Conservation (phyloP, 345 rosid species). For the Citrus cavaleriei region DNA sequence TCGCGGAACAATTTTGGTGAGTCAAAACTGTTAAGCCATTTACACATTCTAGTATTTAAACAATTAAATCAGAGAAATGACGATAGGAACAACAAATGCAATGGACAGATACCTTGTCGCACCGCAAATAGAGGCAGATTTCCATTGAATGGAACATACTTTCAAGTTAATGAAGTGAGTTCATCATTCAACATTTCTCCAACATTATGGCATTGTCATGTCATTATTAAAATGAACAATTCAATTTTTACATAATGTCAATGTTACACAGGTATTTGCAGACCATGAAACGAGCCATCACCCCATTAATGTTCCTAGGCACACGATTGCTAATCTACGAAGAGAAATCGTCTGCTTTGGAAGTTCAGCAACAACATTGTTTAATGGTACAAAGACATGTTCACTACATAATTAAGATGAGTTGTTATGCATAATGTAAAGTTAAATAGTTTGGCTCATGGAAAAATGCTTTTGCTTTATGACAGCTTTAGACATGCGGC, state of each 20-base stretch:
- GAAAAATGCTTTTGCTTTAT: neutral
- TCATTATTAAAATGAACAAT: neutral
- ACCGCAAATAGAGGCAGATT: conserved; percentile 51
- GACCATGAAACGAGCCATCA: conserved; percentile 50
- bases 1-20: conserved; percentile 65
- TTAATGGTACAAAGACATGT: conserved; percentile 25
- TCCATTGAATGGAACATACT: conserved; percentile 80
- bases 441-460: neutral
- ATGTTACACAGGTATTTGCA: conserved; percentile 55
- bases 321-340: conserved; percentile 27
- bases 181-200: neutral
- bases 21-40: conserved; percentile 7
- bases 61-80: neutral
- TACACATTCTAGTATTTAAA: neutral
- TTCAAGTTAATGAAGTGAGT: conserved; percentile 70
- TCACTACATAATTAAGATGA: neutral
- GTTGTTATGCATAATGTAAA: neutral
- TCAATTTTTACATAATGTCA: neutral
- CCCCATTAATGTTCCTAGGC: conserved; percentile 37
- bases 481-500: conserved; percentile 6
- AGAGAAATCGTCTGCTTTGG: conserved; percentile 46
- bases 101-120: conserved; percentile 59
- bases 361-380: conserved; percentile 34
- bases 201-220: neutral
- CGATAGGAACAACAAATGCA: neutral